These are phyloP conservation scores for Fonsecaea nubica DNA, from an alignment of 2,329 filamentous ascomycete species.

Conservation along the genomic window DNA sequence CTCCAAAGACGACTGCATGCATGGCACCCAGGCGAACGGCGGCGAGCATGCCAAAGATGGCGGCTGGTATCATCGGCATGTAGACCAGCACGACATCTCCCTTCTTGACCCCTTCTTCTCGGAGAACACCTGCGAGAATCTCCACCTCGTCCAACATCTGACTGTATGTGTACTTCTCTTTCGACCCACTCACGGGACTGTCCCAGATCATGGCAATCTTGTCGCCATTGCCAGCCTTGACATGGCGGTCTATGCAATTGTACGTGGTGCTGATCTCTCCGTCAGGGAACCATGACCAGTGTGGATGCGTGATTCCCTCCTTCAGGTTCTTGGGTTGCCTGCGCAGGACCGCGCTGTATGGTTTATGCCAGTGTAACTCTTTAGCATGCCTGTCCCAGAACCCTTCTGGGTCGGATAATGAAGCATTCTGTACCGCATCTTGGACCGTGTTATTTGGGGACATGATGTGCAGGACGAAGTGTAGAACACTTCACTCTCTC, in stretches of 20 bases:
- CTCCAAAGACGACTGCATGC: constrained; percentile 91
- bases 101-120: constrained; percentile 79
- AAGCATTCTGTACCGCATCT: constrained; percentile 59
- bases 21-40: constrained; percentile 82
- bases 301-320: constrained; percentile 68
- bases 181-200: constrained; percentile 77
- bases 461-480: constrained; percentile 18
- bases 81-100: constrained; percentile 91
- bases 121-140: constrained; percentile 77
- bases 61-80: constrained; percentile 95
- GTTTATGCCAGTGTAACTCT: constrained; percentile 80
- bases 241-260: constrained; percentile 90
- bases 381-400: constrained; percentile 81
- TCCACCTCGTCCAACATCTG: constrained; percentile 81
- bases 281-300: constrained; percentile 89
- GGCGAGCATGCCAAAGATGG: constrained; percentile 84
- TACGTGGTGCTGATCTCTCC: constrained; percentile 90
- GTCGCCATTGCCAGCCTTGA: constrained; percentile 76
- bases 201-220: constrained; percentile 83
- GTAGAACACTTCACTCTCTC: not conserved
- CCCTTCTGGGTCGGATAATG: constrained; percentile 70
- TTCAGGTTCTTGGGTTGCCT: constrained; percentile 68
- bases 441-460: constrained; percentile 48
- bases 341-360: constrained; percentile 68
- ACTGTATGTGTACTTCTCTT: constrained; percentile 75